These are phyloP conservation scores for Geotrichum cucujoidarum DNA, from an alignment of 1,139 yeast species.

Conservation along the genomic window DNA sequence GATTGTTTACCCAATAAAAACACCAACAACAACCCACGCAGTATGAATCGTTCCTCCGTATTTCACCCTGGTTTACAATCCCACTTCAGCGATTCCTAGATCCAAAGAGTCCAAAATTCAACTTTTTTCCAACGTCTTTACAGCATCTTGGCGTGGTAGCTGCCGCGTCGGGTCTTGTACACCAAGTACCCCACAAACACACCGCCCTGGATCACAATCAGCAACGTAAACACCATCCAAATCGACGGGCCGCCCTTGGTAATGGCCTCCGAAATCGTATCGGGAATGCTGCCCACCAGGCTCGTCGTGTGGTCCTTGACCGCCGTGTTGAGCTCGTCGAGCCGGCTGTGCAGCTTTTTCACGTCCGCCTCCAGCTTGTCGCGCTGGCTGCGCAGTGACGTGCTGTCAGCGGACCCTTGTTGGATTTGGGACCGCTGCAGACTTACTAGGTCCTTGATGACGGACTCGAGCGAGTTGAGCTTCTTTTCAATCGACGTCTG, in stretches of 20 bases:
- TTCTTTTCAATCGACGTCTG: constrained; percentile 11
- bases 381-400: constrained; percentile 19
- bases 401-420: constrained; percentile 14
- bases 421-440: constrained; percentile 15
- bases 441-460: constrained; percentile 12
- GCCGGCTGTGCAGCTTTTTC: constrained; percentile 23
- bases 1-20: too few species aligned
- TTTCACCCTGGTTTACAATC: too few species aligned
- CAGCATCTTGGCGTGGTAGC: constrained; percentile 34
- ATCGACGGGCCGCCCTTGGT: constrained; percentile 32
- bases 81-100: too few species aligned
- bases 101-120: too few species aligned
- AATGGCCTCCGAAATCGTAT: constrained; percentile 30
- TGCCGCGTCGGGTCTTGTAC: constrained; percentile 28
- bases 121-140: too few species aligned
- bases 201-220: constrained; percentile 30
- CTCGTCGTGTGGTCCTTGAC: constrained; percentile 30
- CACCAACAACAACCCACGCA: too few species aligned
- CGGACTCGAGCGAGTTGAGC: constrained; percentile 12
- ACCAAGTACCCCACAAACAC: constrained; percentile 30
- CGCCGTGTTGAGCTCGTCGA: constrained; percentile 25
- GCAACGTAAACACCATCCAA: constrained; percentile 29
- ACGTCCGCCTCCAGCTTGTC: constrained; percentile 23
- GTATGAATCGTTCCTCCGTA: too few species aligned
- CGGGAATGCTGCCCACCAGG: constrained; percentile 29